Percentiles rank a stretch among this genome's conserved stretches.
Evolutionary conservation across 169 alveolate genomes (phyloP).

Genomic region (Hepatocystis sp.): DNA sequence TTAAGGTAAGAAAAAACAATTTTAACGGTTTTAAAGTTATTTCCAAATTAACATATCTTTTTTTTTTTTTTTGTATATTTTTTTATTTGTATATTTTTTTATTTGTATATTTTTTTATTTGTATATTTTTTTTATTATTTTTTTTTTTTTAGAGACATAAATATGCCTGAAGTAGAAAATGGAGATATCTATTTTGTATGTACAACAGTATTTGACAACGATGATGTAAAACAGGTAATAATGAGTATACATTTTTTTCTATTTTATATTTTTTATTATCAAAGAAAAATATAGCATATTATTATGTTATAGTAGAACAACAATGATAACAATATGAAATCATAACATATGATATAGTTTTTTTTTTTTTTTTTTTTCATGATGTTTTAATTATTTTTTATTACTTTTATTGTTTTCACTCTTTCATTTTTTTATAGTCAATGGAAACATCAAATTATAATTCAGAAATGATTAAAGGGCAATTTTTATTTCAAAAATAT

Average conservation of each 20-base stretch:
- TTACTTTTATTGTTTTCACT: neutral
- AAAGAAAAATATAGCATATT: no score
- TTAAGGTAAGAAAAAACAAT: slow-evolving; percentile 12
- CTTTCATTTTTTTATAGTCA: slow-evolving; percentile 23
- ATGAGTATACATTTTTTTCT: no score
- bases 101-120: neutral
- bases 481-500: slow-evolving; percentile 18
- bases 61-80: neutral
- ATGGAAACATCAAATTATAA: slow-evolving; percentile 65
- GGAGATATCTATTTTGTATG: slow-evolving; percentile 48
- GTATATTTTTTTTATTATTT: neutral
- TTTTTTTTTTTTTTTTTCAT: neutral
- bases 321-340: neutral
- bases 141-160: slow-evolving; percentile 33
- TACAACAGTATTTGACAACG: slow-evolving; percentile 54
- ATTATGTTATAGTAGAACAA: no score
- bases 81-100: neutral
- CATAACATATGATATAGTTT: neutral
- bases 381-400: neutral
- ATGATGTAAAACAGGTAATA: slow-evolving; percentile 43
- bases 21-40: neutral
- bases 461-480: slow-evolving; percentile 34
- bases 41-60: neutral
- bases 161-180: slow-evolving; percentile 43
- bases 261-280: no score